A percentile compares a stretch with the other conserved stretches of the same genome.
Conservation (phyloP, 129 eudicot genomes). For the Flaveria linearis region DNA sequence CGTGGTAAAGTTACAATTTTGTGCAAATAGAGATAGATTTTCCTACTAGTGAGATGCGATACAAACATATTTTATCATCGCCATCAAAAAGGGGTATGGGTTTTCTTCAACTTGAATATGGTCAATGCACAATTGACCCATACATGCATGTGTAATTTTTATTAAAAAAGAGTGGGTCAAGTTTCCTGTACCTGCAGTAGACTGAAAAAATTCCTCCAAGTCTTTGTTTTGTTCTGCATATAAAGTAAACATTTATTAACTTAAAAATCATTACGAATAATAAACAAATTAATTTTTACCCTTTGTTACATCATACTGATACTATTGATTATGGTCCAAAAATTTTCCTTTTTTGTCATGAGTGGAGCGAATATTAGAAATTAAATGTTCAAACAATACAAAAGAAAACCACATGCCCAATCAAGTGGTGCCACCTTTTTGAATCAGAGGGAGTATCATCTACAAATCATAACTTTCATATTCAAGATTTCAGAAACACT, state of each 20-base stretch:
- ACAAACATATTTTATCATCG: neutral
- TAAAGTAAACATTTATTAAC: constrained; percentile 20
- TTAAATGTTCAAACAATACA: neutral
- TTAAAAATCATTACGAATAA: constrained; percentile 9
- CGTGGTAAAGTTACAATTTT: constrained; percentile 6
- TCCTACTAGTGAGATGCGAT: neutral
- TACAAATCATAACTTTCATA: neutral
- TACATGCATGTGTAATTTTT: neutral
- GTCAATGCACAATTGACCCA: neutral
- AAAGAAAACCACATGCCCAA: neutral
- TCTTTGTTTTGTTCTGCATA: constrained; percentile 81
- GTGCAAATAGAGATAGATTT: neutral
- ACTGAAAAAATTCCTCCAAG: constrained; percentile 83
- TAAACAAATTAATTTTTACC: neutral
- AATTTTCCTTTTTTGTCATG: neutral
- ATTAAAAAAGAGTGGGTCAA: neutral
- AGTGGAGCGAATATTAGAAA: neutral
- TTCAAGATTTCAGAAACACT: constrained; percentile 11
- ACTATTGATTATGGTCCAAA: neutral
- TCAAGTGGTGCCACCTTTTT: neutral
- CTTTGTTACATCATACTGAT: neutral
- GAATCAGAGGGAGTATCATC: neutral
- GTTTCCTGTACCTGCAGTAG: constrained; percentile 73
- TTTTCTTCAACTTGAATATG: neutral
- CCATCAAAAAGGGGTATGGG: neutral